Conservation (phyloP, 306 rosid species). For the Calophaca sinica region DNA sequence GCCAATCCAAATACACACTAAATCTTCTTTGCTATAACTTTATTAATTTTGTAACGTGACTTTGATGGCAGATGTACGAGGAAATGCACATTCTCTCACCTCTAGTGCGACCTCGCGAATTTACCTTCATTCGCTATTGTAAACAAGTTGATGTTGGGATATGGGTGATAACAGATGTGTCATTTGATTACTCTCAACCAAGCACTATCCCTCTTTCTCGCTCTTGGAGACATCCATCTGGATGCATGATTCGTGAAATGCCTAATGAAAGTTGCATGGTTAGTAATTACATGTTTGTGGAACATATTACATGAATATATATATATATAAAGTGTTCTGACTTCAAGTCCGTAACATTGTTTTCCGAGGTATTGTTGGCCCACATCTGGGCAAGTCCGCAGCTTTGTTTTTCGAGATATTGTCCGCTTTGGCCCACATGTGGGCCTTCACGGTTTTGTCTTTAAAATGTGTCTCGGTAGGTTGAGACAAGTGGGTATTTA, state of each 20-base stretch:
- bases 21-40: neutral
- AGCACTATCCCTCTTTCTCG: neutral
- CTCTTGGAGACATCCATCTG: conserved; percentile 63
- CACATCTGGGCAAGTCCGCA: too few species aligned
- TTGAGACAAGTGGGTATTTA: too few species aligned
- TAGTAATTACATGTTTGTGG: neutral
- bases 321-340: too few species aligned
- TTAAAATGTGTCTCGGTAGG: too few species aligned
- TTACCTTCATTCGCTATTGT: conserved; percentile 58
- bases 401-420: too few species aligned
- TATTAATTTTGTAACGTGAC: neutral
- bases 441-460: too few species aligned
- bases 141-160: conserved; percentile 24
- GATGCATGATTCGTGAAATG: conserved; percentile 73
- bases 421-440: too few species aligned
- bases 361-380: too few species aligned
- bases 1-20: too few species aligned
- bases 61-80: conserved; percentile 65
- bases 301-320: too few species aligned
- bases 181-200: conserved; percentile 48
- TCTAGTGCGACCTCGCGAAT: conserved; percentile 63
- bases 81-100: conserved; percentile 80
- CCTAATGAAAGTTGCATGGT: conserved; percentile 66
- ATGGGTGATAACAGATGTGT: conserved; percentile 73
- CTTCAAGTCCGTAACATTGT: too few species aligned